A percentile compares a stretch with the other conserved stretches of the same genome.
Evolutionary conservation across 495 filamentous ascomycete species (phyloP).

Genomic region (Neurospora intermedia): DNA sequence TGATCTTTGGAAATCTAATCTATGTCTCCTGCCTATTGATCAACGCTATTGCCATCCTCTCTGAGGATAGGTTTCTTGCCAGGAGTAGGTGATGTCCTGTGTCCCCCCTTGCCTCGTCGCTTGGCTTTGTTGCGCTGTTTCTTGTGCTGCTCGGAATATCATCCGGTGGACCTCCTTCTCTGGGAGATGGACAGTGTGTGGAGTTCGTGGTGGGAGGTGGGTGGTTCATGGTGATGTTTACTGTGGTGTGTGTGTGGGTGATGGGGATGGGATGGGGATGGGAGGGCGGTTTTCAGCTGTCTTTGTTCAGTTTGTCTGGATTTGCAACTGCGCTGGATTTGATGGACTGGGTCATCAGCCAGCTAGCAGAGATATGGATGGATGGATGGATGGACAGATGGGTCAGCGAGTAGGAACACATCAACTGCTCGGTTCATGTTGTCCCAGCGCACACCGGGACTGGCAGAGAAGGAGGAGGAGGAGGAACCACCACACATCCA

Average conservation of each 20-base stretch:
- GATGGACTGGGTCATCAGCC: neutral
- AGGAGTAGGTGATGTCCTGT: slow-evolving; percentile 54
- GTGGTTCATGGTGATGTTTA: neutral
- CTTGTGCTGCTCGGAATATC: neutral
- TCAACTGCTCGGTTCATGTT: neutral
- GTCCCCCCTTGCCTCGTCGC: neutral
- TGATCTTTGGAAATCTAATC: slow-evolving; percentile 63
- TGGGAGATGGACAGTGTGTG: neutral
- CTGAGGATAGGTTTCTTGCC: slow-evolving; percentile 95
- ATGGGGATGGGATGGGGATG: neutral
- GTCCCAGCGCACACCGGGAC: neutral
- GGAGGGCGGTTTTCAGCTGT: neutral
- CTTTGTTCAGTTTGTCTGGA: neutral
- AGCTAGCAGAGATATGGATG: neutral
- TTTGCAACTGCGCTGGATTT: neutral
- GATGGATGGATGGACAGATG: neutral
- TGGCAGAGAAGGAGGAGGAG: neutral
- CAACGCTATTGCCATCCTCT: slow-evolving; percentile 90
- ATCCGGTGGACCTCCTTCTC: neutral
- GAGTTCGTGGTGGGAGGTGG: neutral
- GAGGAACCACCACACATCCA: neutral
- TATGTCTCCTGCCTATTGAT: slow-evolving; percentile 77
- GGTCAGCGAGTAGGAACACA: neutral
- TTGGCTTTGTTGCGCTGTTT: neutral
- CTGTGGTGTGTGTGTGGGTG: neutral